Base-by-base conservation (phyloP, 331 rosid genomes). In the Prunus yedoensis region DNA sequence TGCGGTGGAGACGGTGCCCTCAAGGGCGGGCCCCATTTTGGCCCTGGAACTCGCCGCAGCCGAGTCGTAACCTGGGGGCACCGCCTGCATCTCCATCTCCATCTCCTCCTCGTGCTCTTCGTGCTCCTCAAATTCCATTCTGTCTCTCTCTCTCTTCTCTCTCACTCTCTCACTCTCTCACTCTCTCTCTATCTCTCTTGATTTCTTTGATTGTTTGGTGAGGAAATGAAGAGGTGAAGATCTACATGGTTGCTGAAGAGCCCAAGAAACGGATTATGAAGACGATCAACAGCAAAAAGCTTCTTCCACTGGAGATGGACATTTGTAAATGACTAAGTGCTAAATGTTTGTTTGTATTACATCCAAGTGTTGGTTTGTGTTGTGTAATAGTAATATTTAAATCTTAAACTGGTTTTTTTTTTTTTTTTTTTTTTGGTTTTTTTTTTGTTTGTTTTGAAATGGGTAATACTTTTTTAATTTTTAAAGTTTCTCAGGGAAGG, bases 41-140 rank as follows among this genome's bases (percentile, higher is more conserved):
- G 82, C 27, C 75, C 79, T 81, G 17, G 89, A 74, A 8, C 35
- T 53, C 15, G 12, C 47, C 1, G 16, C 46, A 63, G 15, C 47
- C 17, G 68, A 35, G 77, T 74, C 76, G 79, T 30, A 77, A 6
- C 49, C 71, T 41, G 35, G 72, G 18, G 89, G 73, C 72, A 50
- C 70, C 56, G 15, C 83, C 71, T 16, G 92, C 28, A 84, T 78
- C 56, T 83, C 91, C 83, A 82, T 81, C 72, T 79, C 89, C 68
- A 73, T 67, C 38, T 87, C 88, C 70, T 89, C 93, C 14, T 89
- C 90, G 46, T 85, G 87, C 62, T 88, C 88, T 18, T 86, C 92
- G 82, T 89, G 90, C 27, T 87, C 89, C 10, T 88, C 89, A 68
- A 91, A 92, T 32, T 92, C 97, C 99, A 94, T 93, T 12, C 72